Evolutionary conservation across 73 alveolate species (phyloP), one percentile per base, ranked within the genome.

Genomic region (Blepharisma japonicum): DNA sequence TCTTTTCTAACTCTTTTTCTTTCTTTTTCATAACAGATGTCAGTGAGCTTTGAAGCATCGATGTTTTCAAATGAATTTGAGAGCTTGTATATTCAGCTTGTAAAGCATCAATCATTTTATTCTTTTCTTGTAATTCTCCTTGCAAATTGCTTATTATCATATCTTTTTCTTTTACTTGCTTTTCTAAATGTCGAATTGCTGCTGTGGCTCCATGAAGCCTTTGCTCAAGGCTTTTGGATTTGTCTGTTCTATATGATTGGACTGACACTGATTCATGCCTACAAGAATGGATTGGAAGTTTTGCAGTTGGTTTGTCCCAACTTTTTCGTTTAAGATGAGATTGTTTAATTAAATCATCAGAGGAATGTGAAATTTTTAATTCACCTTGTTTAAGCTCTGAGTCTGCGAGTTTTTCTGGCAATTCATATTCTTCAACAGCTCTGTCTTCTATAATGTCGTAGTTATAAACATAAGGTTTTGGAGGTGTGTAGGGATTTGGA

Each of bases 141-240:
- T 61, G 74, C 2, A 61, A 25, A 2, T 5, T 20, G 38, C 18
- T 18, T 18, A 61, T 61, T 20, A 61, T 14, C 2, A 39, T 9
- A 4, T 61, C 23, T 61, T 61, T 61, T 61, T 61, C 50, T 25
- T 61, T 61, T 61, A 61, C 11, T 25, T 61, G 47, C 47, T 61
- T 61, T 61, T 61, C 74, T 61, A 61, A 5, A 39, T 61, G 74
- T 0, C 23, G 14, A 14, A 61, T 25, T 2, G 74, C 74, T 20
- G 74, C 14, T 20, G 74, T 61, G 18, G 74, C 74, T 61, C 74
- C 74, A 14, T 61, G 74, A 20, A 61, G 74, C 14, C 74, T n/a
- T 8, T 61, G 74, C 5, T 61, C 74, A 9, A 61, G 47, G 49
- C 47, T 14, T 61, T n/a, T 14, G 38, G 50, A 20, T 18, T 39